Evolutionary conservation across 371 early-diverging fungal species (phyloP), one percentile per base, ranked within the genome.

Genomic region (Fennellomyces sp.): DNA sequence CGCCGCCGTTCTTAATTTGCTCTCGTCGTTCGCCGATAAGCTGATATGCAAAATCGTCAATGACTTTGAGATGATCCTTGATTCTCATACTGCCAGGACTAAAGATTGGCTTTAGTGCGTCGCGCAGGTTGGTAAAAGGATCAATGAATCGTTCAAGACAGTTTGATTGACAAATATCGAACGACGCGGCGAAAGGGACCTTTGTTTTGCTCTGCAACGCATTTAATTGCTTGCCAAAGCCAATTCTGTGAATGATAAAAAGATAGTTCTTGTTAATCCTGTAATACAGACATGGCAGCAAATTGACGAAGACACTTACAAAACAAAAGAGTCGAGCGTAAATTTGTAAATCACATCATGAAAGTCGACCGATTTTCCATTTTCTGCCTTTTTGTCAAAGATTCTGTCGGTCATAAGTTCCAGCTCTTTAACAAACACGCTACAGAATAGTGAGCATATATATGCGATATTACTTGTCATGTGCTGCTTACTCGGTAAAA

Each of bases 111-210:
- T 56, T 25, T 13, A 77, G 11, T 1, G 35, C 41, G 42, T 76
- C 73, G 8, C 70, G 71, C 13, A 68, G 38, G 2, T 65, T 28
- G 60, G 68, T 71, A 15, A 78, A 29, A 11, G 86, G 85, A 35
- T 79, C 72, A 35, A 78, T 50, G 38, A 80, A 75, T 0, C 81
- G 72, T 27, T 69, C 56, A 30, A 72, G 73, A 0, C 67, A 64
- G 10, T 53, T 55, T 12, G 29, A 27, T 58, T 86, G 85, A 2
- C 70, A 67, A 10, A 60, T 66, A 49, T 88, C 87, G 52, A 88
- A 87, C 0, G 85, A 81, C 0, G 42, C 61, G 0, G 87, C 87
- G 66, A 88, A 88, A 2, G 76, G 68, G 0, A 68, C 66, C 28
- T 66, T 78, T 15, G 56, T 65, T 30, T 72, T 58, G 29, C 45